phyloP scores from a whole-genome alignment of 352 stramenopile species.

The Globisporangium yorkense region DNA sequence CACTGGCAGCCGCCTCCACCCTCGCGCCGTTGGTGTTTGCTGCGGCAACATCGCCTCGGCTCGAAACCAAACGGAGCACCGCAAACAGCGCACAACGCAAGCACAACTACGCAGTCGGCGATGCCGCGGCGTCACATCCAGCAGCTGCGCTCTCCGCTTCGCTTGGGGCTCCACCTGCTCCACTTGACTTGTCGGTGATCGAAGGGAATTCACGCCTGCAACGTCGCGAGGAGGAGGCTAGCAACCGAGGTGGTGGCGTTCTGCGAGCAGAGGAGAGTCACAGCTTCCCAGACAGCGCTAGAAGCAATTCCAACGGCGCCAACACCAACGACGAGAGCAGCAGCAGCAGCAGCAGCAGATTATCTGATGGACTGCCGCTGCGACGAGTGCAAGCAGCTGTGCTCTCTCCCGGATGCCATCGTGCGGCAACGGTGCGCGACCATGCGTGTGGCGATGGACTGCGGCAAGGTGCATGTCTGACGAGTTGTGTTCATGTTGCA shows the following conservation, averaged over 20 bases:
- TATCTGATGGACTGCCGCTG: not conserved
- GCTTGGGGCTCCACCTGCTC: not conserved
- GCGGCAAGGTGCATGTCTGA: not conserved
- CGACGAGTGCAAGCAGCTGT: conserved; percentile 16
- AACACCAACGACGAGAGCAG: not conserved
- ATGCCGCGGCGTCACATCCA: not conserved
- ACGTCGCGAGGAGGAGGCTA: not conserved
- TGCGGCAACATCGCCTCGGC: conserved; percentile 6
- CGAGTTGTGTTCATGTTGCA: conserved; percentile 4
- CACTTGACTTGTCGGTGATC: conserved; percentile 24
- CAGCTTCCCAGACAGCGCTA: not conserved
- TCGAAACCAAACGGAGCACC: conserved; percentile 3
- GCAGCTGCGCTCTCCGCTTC: not conserved
- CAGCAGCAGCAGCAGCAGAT: not conserved
- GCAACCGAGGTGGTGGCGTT: not conserved
- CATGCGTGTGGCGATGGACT: not conserved
- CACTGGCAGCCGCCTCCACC: conserved; percentile 5
- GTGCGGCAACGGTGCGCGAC: conserved; percentile 33
- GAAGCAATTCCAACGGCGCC: not conserved
- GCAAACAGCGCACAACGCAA: not conserved
- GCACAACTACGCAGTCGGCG: not conserved
- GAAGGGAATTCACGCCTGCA: not conserved
- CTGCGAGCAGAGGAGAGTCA: not conserved
- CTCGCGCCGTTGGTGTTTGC: conserved; percentile 11
- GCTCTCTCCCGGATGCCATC: conserved; percentile 43